Conservation (phyloP, 441 rosid genomes). For the Rhodomyrtus psidioides region DNA sequence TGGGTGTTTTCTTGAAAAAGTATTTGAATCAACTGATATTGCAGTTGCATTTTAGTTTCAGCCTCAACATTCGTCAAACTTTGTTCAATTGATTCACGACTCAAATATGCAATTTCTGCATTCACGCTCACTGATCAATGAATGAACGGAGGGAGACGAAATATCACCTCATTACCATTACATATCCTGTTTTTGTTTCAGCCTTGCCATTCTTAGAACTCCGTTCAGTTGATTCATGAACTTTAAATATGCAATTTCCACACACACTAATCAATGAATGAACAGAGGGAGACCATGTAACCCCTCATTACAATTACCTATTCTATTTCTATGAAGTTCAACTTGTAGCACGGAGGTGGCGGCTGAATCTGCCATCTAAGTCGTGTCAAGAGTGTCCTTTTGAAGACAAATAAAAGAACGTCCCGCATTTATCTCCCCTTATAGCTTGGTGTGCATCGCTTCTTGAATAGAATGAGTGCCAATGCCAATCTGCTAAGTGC, state of each 20-base stretch:
- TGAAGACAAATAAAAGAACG: background rate
- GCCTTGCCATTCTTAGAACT: background rate
- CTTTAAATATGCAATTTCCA: background rate
- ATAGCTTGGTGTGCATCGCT: background rate
- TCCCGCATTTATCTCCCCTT: background rate
- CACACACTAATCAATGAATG: background rate
- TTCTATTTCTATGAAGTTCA: background rate
- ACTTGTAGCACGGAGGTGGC: background rate
- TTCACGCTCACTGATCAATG: background rate
- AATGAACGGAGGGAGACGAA: background rate
- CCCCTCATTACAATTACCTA: background rate
- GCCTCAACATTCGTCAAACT: background rate
- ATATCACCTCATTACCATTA: background rate
- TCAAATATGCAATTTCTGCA: background rate
- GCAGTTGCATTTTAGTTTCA: background rate
- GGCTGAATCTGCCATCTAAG: background rate
- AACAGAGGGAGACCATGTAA: background rate
- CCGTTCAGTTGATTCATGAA: background rate
- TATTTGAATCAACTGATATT: background rate
- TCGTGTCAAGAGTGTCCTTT: background rate
- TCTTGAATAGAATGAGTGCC: background rate
- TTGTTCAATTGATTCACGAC: background rate
- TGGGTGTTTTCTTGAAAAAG: slow-evolving; percentile 11
- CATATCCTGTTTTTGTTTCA: background rate
- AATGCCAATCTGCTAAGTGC: background rate